Evolutionary conservation across 768 basidiomycete species (phyloP), one percentile per base, ranked within the genome.

Genomic region (Hericium erinaceus): DNA sequence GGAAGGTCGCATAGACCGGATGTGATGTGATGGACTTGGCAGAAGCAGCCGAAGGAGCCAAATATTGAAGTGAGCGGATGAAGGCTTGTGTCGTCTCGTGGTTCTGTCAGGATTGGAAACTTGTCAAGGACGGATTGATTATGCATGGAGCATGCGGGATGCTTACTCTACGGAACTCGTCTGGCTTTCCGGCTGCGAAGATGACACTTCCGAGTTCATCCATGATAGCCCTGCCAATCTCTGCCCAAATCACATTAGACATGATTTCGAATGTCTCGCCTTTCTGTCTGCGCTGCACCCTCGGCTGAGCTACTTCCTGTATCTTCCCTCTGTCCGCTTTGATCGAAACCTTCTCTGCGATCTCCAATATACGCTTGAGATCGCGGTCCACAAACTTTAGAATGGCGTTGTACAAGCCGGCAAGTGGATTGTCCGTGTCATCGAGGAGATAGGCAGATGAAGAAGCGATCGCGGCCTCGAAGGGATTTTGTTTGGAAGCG

Each of bases 171-270:
- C 91, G 82, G 69, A 98, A 92, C 56, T 95, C 91, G 54, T 87
- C 83, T 11, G 97, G 93, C 56, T 87, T 80, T 13, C 97, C 97
- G 2, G 87, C 89, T n/a, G 95, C 84, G 69, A 98, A 99, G 2
- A 98, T 81, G 8, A 83, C 72, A 20, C 72, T 72, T 0, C 95
- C 95, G 46, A 98, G 73, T 66, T 95, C 92, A 59, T 87, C 84
- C 77, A 90, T 85, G 51, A 99, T 81, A 0, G 89, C 80, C 44
- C 77, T 74, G 1, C 84, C 88, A 18, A 95, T 71, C 70, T 95
- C 92, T 10, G 85, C 85, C 89, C 93, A 95, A 4, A 98, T 75
- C 9, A 95, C 89, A 64, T 90, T 87, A 0, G 87, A 82, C 75
- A 98, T 80, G 54, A 98, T 85, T 60, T 92, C 81, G 67, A 94